Evolutionary conservation across 352 stramenopile species (phyloP).

Genomic region (Globisporangium iwayamae): DNA sequence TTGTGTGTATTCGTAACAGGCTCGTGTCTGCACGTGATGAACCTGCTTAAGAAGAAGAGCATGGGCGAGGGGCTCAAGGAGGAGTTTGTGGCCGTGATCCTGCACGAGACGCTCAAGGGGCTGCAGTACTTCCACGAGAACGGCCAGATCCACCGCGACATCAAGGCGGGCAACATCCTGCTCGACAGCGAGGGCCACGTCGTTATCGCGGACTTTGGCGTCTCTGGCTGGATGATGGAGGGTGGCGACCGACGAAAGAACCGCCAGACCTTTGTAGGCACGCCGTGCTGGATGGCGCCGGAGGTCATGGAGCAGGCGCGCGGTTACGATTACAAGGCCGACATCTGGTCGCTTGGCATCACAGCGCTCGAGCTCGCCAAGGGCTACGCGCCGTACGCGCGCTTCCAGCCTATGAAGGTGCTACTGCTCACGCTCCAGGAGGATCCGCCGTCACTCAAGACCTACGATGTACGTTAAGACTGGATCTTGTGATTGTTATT

Average conservation of each 20-base stretch:
- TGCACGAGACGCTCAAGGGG: constrained; percentile 95
- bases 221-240: constrained; percentile 98
- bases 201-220: constrained; percentile 98
- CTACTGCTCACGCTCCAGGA: constrained; percentile 96
- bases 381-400: constrained; percentile 97
- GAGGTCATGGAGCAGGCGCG: constrained; percentile 91
- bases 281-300: constrained; percentile 96
- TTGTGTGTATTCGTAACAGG: constrained; percentile 26
- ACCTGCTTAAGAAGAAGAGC: constrained; percentile 90
- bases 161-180: constrained; percentile 99
- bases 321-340: constrained; percentile 95
- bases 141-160: constrained; percentile 97
- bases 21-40: constrained; percentile 97
- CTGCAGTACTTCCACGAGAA: constrained; percentile 99
- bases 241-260: constrained; percentile 92
- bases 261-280: constrained; percentile 98
- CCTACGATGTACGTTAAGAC: constrained; percentile 74
- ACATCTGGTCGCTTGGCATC: constrained; percentile 99
- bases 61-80: constrained; percentile 89
- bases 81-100: constrained; percentile 96
- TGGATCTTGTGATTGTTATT: background rate
- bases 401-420: constrained; percentile 98
- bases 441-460: constrained; percentile 90
- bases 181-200: constrained; percentile 93
- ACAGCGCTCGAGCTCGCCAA: constrained; percentile 98